A percentile compares a stretch with the other conserved stretches of the same genome.
These are phyloP conservation scores for Colletotrichum limetticola DNA, from an alignment of 2,329 filamentous ascomycete genomes.

Conservation along the genomic window DNA sequence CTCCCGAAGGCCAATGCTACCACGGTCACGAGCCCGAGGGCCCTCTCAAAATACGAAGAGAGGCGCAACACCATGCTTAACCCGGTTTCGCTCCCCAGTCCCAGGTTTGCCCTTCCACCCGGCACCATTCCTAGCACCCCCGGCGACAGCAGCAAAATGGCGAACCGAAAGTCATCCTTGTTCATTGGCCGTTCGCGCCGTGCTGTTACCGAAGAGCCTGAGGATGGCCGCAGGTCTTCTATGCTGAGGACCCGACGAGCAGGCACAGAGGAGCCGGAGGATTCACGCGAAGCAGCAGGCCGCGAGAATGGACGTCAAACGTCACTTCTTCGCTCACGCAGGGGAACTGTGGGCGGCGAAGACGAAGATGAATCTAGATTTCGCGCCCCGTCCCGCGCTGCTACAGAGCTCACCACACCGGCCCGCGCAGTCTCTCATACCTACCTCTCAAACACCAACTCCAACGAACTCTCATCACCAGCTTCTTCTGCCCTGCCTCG, in stretches of 20 bases:
- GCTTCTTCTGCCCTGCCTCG: constrained; percentile 62
- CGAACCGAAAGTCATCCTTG: constrained; percentile 65
- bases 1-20: constrained; percentile 36
- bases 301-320: constrained; percentile 55
- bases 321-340: constrained; percentile 57
- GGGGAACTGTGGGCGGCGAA: constrained; percentile 57
- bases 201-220: constrained; percentile 61
- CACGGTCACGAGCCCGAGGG: constrained; percentile 56
- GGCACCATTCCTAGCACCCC: constrained; percentile 50
- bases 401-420: constrained; percentile 61
- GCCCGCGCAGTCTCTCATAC: constrained; percentile 49
- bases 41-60: constrained; percentile 64
- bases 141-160: constrained; percentile 45
- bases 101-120: constrained; percentile 50
- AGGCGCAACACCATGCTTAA: constrained; percentile 59
- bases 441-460: constrained; percentile 40
- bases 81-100: constrained; percentile 56
- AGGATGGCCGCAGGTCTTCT: constrained; percentile 61
- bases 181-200: constrained; percentile 57
- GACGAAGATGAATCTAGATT: constrained; percentile 61
- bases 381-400: constrained; percentile 67
- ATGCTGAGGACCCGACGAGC: constrained; percentile 57
- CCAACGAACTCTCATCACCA: constrained; percentile 40
- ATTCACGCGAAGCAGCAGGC: constrained; percentile 40
- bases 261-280: constrained; percentile 60